Evolutionary conservation across 169 alveolate genomes (phyloP).

Genomic region (Cryptosporidium parvum): DNA sequence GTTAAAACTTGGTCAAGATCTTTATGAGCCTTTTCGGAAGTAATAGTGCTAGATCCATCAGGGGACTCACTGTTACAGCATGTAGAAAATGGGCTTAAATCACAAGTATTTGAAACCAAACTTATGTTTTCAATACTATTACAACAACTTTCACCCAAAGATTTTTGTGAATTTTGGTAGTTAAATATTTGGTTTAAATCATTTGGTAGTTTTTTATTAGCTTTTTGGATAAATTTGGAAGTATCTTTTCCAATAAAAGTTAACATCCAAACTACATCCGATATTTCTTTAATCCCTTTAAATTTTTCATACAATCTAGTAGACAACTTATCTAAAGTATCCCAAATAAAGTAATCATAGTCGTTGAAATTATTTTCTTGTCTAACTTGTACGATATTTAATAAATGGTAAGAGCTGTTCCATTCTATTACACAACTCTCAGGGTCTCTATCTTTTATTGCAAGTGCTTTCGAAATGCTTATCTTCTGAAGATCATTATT

Average conservation of each 20-base stretch:
- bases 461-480: slow-evolving; percentile 37
- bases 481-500: not conserved
- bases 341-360: slow-evolving; percentile 42
- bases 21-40: not conserved
- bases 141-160: not conserved
- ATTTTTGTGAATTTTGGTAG: not conserved
- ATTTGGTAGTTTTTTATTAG: not conserved
- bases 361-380: not conserved
- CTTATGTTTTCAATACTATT: not conserved
- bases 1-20: not conserved
- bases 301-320: not conserved
- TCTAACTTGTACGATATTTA: not conserved
- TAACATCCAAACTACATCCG: slow-evolving; percentile 44
- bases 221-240: not conserved
- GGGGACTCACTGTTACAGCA: slow-evolving; percentile 4
- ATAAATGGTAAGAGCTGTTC: not conserved
- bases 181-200: not conserved
- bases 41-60: not conserved
- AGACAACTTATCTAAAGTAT: slow-evolving; percentile 11
- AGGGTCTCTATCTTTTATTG: slow-evolving; percentile 57
- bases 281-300: slow-evolving; percentile 2
- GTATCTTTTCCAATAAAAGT: slow-evolving; percentile 47
- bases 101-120: not conserved
- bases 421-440: slow-evolving; percentile 45
- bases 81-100: slow-evolving; percentile 23